A percentile compares a stretch with the other conserved stretches of the same genome.
phyloP scores from a whole-genome alignment of 139 green algal species.

The Ostreobium quekettii region DNA sequence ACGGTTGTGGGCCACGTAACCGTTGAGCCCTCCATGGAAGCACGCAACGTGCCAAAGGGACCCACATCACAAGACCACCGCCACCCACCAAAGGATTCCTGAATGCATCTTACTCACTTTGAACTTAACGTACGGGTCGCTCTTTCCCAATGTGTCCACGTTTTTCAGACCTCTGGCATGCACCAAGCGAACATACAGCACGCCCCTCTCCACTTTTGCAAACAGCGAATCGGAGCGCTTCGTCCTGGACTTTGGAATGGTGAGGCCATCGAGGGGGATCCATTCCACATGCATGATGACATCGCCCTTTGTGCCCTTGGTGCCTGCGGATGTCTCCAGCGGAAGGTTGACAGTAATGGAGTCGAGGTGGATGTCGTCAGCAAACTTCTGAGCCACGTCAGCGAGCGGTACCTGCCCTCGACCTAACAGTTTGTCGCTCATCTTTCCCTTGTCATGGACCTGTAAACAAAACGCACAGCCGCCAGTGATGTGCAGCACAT shows the following conservation, averaged over 20 bases:
- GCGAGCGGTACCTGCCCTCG: background rate
- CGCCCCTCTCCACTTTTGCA: background rate
- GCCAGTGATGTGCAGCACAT: too few relatives aligned
- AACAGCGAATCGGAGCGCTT: background rate
- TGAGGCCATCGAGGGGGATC: slow-evolving; percentile 10
- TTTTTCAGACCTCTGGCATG: slow-evolving; percentile 10
- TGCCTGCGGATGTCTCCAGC: background rate
- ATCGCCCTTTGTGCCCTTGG: slow-evolving; percentile 4
- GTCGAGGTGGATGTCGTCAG: too few relatives aligned
- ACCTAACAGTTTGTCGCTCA: slow-evolving; percentile 15
- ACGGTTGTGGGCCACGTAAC: background rate
- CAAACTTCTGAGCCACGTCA: slow-evolving; percentile 4
- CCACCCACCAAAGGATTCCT: background rate
- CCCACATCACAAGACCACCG: background rate
- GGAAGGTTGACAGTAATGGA: background rate
- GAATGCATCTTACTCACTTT: background rate
- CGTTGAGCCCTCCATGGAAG: background rate
- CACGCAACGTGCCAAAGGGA: background rate
- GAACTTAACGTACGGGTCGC: slow-evolving; percentile 9
- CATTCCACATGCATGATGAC: slow-evolving; percentile 10
- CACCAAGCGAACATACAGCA: slow-evolving; percentile 1
- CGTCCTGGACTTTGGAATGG: background rate
- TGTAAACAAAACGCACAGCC: too few relatives aligned
- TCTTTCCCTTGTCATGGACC: slow-evolving; percentile 12
- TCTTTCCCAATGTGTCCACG: slow-evolving; percentile 12